Evolutionary conservation across 352 stramenopile species (phyloP).

Genomic region (Aphanomyces cochlioides): DNA sequence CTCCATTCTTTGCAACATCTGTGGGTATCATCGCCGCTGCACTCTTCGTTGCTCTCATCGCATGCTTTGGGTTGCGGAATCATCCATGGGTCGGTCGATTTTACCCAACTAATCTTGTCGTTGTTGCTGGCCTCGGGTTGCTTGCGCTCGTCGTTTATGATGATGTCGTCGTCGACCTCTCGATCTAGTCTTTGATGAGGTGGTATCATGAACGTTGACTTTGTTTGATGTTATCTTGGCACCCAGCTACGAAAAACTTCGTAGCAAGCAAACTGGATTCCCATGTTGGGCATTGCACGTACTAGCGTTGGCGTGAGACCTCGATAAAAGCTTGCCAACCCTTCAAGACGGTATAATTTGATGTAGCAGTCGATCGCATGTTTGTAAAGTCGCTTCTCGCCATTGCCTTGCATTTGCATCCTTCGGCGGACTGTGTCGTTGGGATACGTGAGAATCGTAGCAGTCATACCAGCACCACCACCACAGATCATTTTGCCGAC

Average conservation of each 20-base stretch:
- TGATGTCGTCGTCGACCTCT: constrained; percentile 9
- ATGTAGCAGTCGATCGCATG: constrained; percentile 77
- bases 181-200: background rate
- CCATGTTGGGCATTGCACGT: constrained; percentile 82
- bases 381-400: constrained; percentile 52
- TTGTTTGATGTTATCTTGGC: constrained; percentile 1
- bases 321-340: constrained; percentile 65
- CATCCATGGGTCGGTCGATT: constrained; percentile 15
- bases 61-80: background rate
- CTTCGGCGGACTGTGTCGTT: constrained; percentile 83
- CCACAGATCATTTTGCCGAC: constrained; percentile 68
- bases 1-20: background rate
- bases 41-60: constrained; percentile 8
- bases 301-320: constrained; percentile 75
- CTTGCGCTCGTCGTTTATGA: constrained; percentile 23
- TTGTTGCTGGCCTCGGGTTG: constrained; percentile 6
- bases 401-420: constrained; percentile 84
- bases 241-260: constrained; percentile 47
- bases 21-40: constrained; percentile 4
- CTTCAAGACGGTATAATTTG: constrained; percentile 57
- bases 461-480: constrained; percentile 72
- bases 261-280: constrained; percentile 85
- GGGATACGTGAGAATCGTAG: constrained; percentile 84
- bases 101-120: constrained; percentile 26
- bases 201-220: background rate